Evolutionary conservation across 257 asterid genomes (phyloP).

Genomic region (Solanum appendiculatum): DNA sequence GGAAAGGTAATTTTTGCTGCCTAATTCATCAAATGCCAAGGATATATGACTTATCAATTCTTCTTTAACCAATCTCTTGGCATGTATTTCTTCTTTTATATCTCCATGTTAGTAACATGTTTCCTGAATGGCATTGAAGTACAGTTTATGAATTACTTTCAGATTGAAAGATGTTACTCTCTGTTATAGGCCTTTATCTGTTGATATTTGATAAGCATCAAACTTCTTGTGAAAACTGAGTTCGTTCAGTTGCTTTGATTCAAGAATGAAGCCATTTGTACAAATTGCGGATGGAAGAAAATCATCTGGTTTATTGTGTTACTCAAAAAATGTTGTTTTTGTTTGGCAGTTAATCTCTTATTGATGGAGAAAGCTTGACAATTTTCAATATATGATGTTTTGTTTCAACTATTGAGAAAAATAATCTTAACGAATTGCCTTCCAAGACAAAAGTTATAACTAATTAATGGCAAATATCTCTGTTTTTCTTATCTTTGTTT

Average conservation of each 20-base stretch:
- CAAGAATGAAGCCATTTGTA: background rate
- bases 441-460: background rate
- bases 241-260: background rate
- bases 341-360: background rate
- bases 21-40: background rate
- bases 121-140: background rate
- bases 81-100: background rate
- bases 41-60: background rate
- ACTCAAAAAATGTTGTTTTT: background rate
- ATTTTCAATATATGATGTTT: background rate
- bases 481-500: background rate
- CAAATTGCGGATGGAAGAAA: background rate
- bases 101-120: background rate
- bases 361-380: background rate
- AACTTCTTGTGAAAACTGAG: background rate
- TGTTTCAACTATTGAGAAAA: background rate
- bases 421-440: background rate
- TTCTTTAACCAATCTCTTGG: background rate
- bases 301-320: background rate
- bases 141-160: background rate
- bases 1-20: conserved; percentile 51
- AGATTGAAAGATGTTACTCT: background rate
- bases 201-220: background rate
- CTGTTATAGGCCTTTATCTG: background rate
- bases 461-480: background rate